These are phyloP conservation scores for Yamadazyma friedrichii DNA, from an alignment of 1,139 yeast genomes.

Conservation along the genomic window DNA sequence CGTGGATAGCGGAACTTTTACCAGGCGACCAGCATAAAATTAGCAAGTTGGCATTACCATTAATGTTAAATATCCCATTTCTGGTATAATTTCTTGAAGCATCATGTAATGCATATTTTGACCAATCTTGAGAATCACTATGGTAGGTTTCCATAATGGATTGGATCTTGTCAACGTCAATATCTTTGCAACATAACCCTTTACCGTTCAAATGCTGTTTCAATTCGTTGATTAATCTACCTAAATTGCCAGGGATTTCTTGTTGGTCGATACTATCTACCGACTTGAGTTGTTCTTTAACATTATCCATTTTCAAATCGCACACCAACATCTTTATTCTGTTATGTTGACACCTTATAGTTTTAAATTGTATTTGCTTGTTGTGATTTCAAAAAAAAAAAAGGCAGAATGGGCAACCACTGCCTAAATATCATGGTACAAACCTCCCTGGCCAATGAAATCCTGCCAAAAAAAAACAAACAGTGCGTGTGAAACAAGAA, in stretches of 20 bases:
- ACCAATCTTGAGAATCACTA: slow-evolving; percentile 58
- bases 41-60: slow-evolving; percentile 66
- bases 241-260: slow-evolving; percentile 20
- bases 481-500: no score
- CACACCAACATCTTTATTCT: no score
- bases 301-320: no score
- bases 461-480: no score
- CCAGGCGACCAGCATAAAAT: slow-evolving; percentile 74
- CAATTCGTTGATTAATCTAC: slow-evolving; percentile 28
- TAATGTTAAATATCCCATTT: slow-evolving; percentile 67
- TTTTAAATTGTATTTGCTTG: no score
- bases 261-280: no score
- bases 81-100: slow-evolving; percentile 49
- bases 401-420: no score
- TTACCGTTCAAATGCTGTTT: slow-evolving; percentile 34
- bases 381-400: no score
- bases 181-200: slow-evolving; percentile 48
- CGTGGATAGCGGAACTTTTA: slow-evolving; percentile 67
- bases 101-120: slow-evolving; percentile 56
- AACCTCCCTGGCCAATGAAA: no score
- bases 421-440: no score
- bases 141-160: slow-evolving; percentile 48
- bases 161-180: slow-evolving; percentile 51
- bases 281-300: no score
- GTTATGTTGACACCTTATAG: no score